A percentile compares a stretch with the other conserved stretches of the same genome.
These are phyloP conservation scores for Croton setiger DNA, from an alignment of 441 rosid genomes.

Conservation along the genomic window DNA sequence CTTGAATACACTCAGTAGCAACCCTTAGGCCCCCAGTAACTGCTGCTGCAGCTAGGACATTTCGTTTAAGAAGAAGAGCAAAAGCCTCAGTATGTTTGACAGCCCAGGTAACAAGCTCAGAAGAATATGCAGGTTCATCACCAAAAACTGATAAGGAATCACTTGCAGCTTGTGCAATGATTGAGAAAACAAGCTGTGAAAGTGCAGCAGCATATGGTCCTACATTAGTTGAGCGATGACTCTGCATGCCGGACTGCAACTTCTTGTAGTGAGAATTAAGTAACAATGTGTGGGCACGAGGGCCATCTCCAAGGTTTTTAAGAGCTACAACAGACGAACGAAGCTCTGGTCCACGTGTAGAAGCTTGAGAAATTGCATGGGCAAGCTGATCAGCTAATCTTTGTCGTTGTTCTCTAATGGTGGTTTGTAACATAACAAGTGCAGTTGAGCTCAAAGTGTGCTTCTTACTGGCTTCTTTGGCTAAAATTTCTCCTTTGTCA, in stretches of 20 bases:
- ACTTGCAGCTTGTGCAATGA: slow-evolving; percentile 80
- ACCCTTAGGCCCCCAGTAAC: slow-evolving; percentile 77
- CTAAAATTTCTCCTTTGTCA: slow-evolving; percentile 63
- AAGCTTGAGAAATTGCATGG: slow-evolving; percentile 62
- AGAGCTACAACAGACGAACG: slow-evolving; percentile 69
- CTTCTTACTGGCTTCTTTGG: slow-evolving; percentile 40
- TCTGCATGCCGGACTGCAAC: slow-evolving; percentile 48
- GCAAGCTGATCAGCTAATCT: slow-evolving; percentile 77
- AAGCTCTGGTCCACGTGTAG: slow-evolving; percentile 68
- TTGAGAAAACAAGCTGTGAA: slow-evolving; percentile 81
- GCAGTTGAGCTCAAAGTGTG: slow-evolving; percentile 38
- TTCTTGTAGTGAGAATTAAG: slow-evolving; percentile 56
- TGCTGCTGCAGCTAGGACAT: slow-evolving; percentile 71
- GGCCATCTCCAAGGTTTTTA: slow-evolving; percentile 79
- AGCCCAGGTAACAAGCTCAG: slow-evolving; percentile 97
- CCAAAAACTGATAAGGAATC: slow-evolving; percentile 81
- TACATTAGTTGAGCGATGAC: slow-evolving; percentile 58
- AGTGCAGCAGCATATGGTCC: slow-evolving; percentile 64
- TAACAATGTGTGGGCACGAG: slow-evolving; percentile 81
- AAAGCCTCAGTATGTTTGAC: slow-evolving; percentile 71
- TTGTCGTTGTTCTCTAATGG: slow-evolving; percentile 58
- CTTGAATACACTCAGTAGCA: slow-evolving; percentile 74
- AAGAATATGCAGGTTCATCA: slow-evolving; percentile 73
- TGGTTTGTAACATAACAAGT: slow-evolving; percentile 40
- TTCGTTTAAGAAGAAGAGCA: slow-evolving; percentile 60